These are phyloP conservation scores for Scutellaria galericulata DNA, from an alignment of 257 asterid species.

Conservation along the genomic window DNA sequence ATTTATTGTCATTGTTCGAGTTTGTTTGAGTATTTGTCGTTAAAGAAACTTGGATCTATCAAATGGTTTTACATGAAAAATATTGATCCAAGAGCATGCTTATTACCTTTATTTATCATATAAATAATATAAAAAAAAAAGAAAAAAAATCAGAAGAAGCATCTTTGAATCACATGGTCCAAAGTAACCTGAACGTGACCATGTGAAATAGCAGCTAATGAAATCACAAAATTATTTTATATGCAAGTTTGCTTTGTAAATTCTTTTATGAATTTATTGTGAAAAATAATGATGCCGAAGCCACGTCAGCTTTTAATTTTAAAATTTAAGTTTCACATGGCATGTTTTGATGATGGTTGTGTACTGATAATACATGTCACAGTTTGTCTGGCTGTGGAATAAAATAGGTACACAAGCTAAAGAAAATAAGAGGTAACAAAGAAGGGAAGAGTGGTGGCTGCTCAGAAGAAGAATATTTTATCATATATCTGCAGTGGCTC, in stretches of 20 bases:
- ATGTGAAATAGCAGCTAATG: conserved; percentile 45
- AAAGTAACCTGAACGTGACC: conserved; percentile 45
- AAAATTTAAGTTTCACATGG: too few species aligned
- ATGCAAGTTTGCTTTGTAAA: conserved; percentile 6
- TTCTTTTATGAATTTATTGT: not conserved
- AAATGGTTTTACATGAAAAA: not conserved
- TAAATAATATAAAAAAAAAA: not conserved
- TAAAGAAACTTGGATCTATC: not conserved
- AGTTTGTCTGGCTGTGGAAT: conserved; percentile 90
- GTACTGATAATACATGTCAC: conserved; percentile 43
- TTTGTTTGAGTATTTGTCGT: not conserved
- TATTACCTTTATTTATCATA: conserved; percentile 13
- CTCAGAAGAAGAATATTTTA: conserved; percentile 66
- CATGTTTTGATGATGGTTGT: conserved; percentile 10
- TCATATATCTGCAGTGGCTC: conserved; percentile 63
- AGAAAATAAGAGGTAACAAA: conserved; percentile 27
- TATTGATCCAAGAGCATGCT: conserved; percentile 25
- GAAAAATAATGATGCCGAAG: not conserved
- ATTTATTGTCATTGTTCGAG: too few species aligned
- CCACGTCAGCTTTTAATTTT: not conserved
- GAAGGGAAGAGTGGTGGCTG: conserved; percentile 52
- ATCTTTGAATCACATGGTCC: conserved; percentile 51
- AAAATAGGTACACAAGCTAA: conserved; percentile 43
- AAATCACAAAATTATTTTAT: conserved; percentile 37
- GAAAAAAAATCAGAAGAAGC: conserved; percentile 21